These are phyloP conservation scores for Diaporthe capsici DNA, from an alignment of 2,329 filamentous ascomycete genomes.

Conservation along the genomic window DNA sequence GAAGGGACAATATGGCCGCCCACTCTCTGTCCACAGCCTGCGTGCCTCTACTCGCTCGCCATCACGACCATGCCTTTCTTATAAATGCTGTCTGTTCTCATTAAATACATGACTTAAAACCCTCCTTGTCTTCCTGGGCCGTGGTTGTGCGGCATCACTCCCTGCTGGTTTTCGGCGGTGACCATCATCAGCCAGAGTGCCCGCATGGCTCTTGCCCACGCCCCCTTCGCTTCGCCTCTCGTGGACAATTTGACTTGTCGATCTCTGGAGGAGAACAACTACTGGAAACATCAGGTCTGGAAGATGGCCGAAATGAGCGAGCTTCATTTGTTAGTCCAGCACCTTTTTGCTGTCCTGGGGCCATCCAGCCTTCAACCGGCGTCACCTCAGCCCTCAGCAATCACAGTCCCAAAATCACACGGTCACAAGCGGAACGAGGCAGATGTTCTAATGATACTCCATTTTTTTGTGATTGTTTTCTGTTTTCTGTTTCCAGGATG, in stretches of 20 bases:
- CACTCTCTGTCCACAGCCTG: background rate
- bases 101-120: too few relatives aligned
- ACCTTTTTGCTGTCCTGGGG: background rate
- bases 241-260: background rate
- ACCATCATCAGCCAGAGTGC: background rate
- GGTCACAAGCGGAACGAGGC: slow-evolving; percentile 1
- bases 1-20: background rate
- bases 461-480: background rate
- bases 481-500: background rate
- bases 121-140: background rate
- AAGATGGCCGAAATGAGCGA: background rate
- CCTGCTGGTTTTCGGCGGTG: background rate
- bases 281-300: background rate
- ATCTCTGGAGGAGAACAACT: background rate
- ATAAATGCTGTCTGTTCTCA: background rate
- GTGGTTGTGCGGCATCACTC: background rate
- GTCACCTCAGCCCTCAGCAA: background rate
- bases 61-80: background rate
- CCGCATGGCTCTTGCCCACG: background rate
- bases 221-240: background rate
- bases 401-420: background rate
- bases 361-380: background rate
- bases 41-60: background rate
- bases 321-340: background rate
- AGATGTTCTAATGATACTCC: background rate